These are phyloP conservation scores for Linaria vulgaris DNA, from an alignment of 257 asterid genomes.

Conservation along the genomic window DNA sequence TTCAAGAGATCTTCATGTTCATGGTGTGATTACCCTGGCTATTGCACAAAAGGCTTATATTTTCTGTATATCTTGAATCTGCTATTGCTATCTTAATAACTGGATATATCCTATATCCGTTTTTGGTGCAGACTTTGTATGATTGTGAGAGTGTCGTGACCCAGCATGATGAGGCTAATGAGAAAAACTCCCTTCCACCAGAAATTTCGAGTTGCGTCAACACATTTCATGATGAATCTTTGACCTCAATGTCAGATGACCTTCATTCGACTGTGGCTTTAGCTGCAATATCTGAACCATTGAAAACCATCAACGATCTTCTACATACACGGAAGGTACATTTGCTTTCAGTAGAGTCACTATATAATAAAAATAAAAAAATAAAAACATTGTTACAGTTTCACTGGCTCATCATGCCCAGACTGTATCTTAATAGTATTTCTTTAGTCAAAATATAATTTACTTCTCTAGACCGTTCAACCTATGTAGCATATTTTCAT, in stretches of 20 bases:
- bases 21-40: constrained; percentile 4
- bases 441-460: background rate
- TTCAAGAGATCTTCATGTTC: background rate
- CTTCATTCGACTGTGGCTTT: constrained; percentile 82
- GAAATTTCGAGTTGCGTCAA: constrained; percentile 54
- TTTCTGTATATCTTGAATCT: constrained; percentile 15
- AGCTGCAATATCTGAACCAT: constrained; percentile 91
- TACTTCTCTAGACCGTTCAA: constrained; percentile 6
- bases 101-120: constrained; percentile 3
- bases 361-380: too few species aligned
- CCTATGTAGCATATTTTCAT: constrained; percentile 14
- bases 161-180: constrained; percentile 39
- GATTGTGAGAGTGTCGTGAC: constrained; percentile 56
- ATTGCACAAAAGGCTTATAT: background rate
- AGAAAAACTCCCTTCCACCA: constrained; percentile 61
- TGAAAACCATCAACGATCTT: constrained; percentile 84
- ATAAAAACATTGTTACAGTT: background rate
- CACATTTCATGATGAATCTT: constrained; percentile 65
- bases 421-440: background rate
- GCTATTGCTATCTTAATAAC: background rate
- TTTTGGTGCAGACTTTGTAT: constrained; percentile 60
- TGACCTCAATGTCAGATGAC: constrained; percentile 81
- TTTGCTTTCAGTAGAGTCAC: constrained; percentile 7
- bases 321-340: constrained; percentile 85
- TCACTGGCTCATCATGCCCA: background rate